Base-by-base conservation (phyloP, 257 asterid species). In the Eustoma russellianum region DNA sequence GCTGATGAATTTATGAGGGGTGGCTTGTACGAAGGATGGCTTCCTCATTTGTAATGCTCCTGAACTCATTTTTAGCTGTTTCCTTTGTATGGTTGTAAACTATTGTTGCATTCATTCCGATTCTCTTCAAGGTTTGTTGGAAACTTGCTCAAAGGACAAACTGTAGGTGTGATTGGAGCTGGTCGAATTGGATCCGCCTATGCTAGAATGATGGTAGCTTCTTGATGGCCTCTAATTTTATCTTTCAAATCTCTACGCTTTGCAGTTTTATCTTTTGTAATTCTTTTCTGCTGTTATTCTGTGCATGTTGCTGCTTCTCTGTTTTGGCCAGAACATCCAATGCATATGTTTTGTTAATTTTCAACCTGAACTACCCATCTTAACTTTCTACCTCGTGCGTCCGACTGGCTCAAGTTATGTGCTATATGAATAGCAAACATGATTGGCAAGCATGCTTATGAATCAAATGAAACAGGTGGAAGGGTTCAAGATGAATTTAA, bases 151-250 rank as follows among this genome's bases (percentile, higher is more conserved):
- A 90, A 87, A 68, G 98, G 98, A 59, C 96, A 90, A 66, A 90
- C 96, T 0, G 96, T 90, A 51, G 98, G 98, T 43, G 98, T 90
- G 33, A 90, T 90, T 57, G 98, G 98, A 66, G 96, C 98, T 1
- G 98, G 98, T 67, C 95, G 96, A 4, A 90, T 90, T 56, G 96
- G 98, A 40, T 90, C 98, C 57, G 96, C 98, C 35, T 90, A 90
- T 68, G 98, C 98, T 57, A 83, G 98, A 84, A 90, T 90, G 96
- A 90, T 90, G 98, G 96, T 86, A 79, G 56, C 55, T 55, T 19
- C 9, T 33, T 56, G 9, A 12, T 9, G 24, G 15, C 38, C 17
- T 7, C 2, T 8, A 34, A 33, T 33, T 43, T 6, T 17, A 41
- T 9, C 10, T 41, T 11, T 15, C 12, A 13, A 54, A 40, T 46